Base-by-base conservation (phyloP, 2,329 filamentous ascomycete species). In the Sphaerostilbella broomeana region DNA sequence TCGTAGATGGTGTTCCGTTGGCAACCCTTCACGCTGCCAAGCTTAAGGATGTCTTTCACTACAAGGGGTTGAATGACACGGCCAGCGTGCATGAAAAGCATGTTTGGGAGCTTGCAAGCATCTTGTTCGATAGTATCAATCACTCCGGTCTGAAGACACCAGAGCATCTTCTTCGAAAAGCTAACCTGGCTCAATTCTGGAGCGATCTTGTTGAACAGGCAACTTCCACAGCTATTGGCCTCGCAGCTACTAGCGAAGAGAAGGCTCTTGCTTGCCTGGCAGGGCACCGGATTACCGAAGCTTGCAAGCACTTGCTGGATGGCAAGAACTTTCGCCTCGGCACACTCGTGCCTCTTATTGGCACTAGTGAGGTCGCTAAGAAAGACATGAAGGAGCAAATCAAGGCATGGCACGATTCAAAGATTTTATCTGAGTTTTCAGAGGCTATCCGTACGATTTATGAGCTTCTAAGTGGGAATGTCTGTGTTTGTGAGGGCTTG, bases 361-460 rank as follows among this genome's bases (percentile, higher is more conserved):
- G 86, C 22, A 77, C 77, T 11, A 84, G 84, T 53, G 69, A 78
- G 35, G 69, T 69, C 3, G 77, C 81, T 40, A 84, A 81, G 54
- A 77, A 77, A 45, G 82, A 90, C 46, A 86, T 97, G 65, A 72
- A 72, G 17, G 73, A 80, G 40, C 92, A 98, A 58, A 73, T 98
- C 37, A 77, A 81, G 44, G 80, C 84, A 35, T 98, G 92, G 92
- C 79, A 81, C 24, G 76, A 85, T 19, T 79, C 86, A 24, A 86
- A 88, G 54, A 78, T 90, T 32, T 75, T 94, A 13, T 86, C 87
- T 2, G 94, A 98, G 59, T 88, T 98, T 61, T 80, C 77, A 12
- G 82, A 92, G 48, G 72, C 86, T 1, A 77, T 95, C 30, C 82
- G 92, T 39, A 83, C 89, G 7, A 70, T 98, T 22, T 98, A 95